Base-by-base conservation (phyloP, 73 alveolate species). In the Paramecium bursaria region DNA sequence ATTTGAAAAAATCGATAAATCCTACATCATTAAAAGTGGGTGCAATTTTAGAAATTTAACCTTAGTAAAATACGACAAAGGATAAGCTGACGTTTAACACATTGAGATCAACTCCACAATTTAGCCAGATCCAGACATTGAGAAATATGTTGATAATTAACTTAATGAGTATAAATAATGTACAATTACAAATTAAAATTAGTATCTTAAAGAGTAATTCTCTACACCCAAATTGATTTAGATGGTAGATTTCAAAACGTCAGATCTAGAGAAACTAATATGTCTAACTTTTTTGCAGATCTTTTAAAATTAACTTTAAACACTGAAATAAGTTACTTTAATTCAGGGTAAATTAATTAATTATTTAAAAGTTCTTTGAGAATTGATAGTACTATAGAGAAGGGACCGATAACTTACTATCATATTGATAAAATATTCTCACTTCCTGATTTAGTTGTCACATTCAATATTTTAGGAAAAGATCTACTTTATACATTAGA, bases 201-300 rank as follows among this genome's bases (percentile, higher is more conserved):
- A 75, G 90, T 55, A 75, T 53, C 31, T 50, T 14, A 27, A 42
- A 86, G 48, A 23, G 73, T 79, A 25, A 74, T 80, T 11, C 90
- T 93, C 7, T 57, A 22, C 47, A 27, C 92, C 15, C 80, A 85
- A 17, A 87, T 75, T 21, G 92, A 76, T 39, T 46, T 92, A 3
- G 97, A 92, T 13, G 87, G 92, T 1, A 79, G 92, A 14, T 89
- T 89, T 50, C 48, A 52, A 4, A 54, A 26, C 4, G 57, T 92
- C 7, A 74, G 97, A 73, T 42, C 74, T 14, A 75, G 85, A 89
- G 94, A 88, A 74, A 92, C 97, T 2, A 92, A 92, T 74, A 22
- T 92, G n/a, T 42, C 91, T 6, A 89, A 88, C 50, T 60, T 89
- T 31, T 31, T 86, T 48, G 94, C 94, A 17, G 97, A 92, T 87